A percentile compares a stretch with the other conserved stretches of the same genome.
These are phyloP conservation scores for Chaetomium fimeti DNA, from an alignment of 495 filamentous ascomycete species.

Conservation along the genomic window DNA sequence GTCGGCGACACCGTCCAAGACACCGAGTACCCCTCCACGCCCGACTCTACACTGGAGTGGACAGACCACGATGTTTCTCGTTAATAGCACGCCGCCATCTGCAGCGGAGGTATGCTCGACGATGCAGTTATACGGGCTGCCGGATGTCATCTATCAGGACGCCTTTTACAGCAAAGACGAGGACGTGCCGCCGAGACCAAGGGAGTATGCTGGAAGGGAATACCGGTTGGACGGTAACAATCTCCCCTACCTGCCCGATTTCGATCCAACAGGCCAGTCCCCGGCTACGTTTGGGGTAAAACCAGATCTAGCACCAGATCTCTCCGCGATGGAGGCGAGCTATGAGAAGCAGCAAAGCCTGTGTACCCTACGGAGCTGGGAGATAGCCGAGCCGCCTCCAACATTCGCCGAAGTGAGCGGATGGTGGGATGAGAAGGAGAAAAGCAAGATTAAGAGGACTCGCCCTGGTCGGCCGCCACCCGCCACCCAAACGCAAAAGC, in stretches of 20 bases:
- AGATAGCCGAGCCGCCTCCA: constrained; percentile 65
- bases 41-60: constrained; percentile 27
- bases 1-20: background rate
- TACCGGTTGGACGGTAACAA: constrained; percentile 75
- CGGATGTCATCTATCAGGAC: constrained; percentile 72
- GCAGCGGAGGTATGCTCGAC: constrained; percentile 42
- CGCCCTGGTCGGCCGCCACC: constrained; percentile 49
- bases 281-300: constrained; percentile 57
- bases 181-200: constrained; percentile 74
- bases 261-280: constrained; percentile 64
- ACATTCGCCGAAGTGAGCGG: constrained; percentile 64
- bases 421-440: constrained; percentile 58
- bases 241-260: constrained; percentile 73
- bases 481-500: constrained; percentile 41
- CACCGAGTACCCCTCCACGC: background rate
- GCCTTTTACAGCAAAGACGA: constrained; percentile 82
- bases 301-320: constrained; percentile 45
- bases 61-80: constrained; percentile 29
- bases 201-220: constrained; percentile 87
- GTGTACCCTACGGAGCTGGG: constrained; percentile 63
- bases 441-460: constrained; percentile 42
- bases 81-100: constrained; percentile 41
- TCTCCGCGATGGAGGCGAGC: constrained; percentile 47
- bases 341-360: constrained; percentile 51
- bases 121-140: constrained; percentile 44